These are phyloP conservation scores for Zymoseptoria crescenta DNA, from an alignment of 2,329 filamentous ascomycete species.

Conservation along the genomic window DNA sequence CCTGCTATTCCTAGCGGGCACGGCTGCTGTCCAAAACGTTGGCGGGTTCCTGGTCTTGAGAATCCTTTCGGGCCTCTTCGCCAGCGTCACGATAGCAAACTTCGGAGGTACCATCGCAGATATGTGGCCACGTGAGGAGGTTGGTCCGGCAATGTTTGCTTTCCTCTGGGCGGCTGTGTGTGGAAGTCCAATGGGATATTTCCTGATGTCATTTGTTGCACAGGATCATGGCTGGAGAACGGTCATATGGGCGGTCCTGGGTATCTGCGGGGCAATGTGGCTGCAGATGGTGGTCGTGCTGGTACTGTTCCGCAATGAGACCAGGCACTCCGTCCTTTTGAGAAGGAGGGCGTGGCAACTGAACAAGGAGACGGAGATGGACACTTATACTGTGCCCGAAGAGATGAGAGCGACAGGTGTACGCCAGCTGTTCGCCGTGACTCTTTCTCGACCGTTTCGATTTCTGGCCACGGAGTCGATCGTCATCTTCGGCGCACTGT, in stretches of 20 bases:
- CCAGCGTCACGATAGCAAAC: conserved; percentile 42
- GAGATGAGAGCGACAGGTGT: conserved; percentile 33
- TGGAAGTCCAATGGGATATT: conserved; percentile 40
- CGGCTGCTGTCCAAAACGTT: conserved; percentile 35
- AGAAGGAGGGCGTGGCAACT: conserved; percentile 18
- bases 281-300: conserved; percentile 34
- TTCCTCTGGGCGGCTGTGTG: conserved; percentile 43
- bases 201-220: conserved; percentile 41
- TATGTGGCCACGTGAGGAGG: conserved; percentile 41
- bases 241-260: conserved; percentile 42
- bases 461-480: conserved; percentile 43
- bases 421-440: conserved; percentile 35
- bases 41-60: conserved; percentile 37
- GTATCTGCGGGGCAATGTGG: conserved; percentile 39
- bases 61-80: conserved; percentile 40
- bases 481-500: conserved; percentile 41
- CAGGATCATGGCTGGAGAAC: conserved; percentile 37
- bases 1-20: conserved; percentile 36
- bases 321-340: conserved; percentile 40
- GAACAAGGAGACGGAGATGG: conserved; percentile 21
- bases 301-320: conserved; percentile 34
- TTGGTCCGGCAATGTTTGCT: conserved; percentile 35
- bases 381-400: conserved; percentile 27
- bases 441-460: conserved; percentile 41
- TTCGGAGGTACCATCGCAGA: conserved; percentile 45